Percentiles rank a stretch among this genome's conserved stretches.
Conservation (phyloP, 768 basidiomycete genomes). For the Chalciporus chontae region DNA sequence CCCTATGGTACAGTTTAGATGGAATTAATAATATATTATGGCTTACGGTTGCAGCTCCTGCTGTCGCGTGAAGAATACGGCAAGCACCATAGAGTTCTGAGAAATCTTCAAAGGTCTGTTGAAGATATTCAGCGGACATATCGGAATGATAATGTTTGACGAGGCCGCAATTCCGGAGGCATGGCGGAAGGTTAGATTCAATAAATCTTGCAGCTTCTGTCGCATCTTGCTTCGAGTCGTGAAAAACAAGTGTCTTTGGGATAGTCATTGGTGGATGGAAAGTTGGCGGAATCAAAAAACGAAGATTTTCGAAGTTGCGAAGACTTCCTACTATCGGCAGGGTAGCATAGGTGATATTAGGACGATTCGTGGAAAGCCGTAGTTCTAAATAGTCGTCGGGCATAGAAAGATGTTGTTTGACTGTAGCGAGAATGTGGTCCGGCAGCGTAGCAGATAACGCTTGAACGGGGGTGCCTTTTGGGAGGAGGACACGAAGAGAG, state of each 20-base stretch:
- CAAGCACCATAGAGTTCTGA: conserved; percentile 11
- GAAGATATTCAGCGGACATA: conserved; percentile 28
- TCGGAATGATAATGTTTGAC: conserved; percentile 25
- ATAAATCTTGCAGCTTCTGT: conserved; percentile 7
- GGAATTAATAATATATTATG: background rate
- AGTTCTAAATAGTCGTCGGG: background rate
- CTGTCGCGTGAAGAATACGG: conserved; percentile 23
- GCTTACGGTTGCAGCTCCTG: conserved; percentile 22
- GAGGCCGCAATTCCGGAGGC: conserved; percentile 8
- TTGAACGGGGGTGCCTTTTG: background rate
- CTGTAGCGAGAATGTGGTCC: background rate
- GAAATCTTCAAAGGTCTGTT: conserved; percentile 21
- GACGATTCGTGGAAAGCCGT: background rate
- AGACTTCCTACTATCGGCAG: background rate
- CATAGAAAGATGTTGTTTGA: background rate
- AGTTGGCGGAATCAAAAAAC: background rate
- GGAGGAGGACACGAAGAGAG: background rate
- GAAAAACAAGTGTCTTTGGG: conserved; percentile 16
- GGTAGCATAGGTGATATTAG: conserved; percentile 3
- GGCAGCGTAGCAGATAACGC: conserved; percentile 3
- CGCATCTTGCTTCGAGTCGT: conserved; percentile 11
- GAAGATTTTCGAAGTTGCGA: background rate
- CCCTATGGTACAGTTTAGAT: background rate
- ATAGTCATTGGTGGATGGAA: background rate
- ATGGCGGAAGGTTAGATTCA: conserved; percentile 7